Base-by-base conservation (phyloP, 1,139 yeast genomes). In the Insectozyma bohioensis region DNA sequence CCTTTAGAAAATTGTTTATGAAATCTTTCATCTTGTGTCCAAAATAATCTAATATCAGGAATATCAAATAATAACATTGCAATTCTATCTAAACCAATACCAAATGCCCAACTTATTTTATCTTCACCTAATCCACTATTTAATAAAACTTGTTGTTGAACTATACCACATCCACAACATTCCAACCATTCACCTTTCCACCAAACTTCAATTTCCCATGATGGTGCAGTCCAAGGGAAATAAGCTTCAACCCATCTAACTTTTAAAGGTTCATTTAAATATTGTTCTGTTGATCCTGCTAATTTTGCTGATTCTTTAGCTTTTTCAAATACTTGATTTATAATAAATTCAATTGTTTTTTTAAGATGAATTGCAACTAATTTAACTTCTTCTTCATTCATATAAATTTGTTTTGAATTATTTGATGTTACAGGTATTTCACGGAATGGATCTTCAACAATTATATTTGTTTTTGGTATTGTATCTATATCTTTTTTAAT, bases 151-250 rank as follows among this genome's bases (percentile, higher is more conserved):
- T 78, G 78, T 47, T 87, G 85, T 48, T 78, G 80, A 4, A 88
- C 95, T 30, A 92, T 72, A 16, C 99, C 99, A 58, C 95, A 86
- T 1, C 99, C 99, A 53, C 96, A 87, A 57, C 95, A 81, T 62
- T 92, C 99, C 26, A 92, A 69, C 98, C 98, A 94, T 47, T 90
- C 95, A 26, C 95, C 95, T 55, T 90, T 86, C 97, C 97, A 94
- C 94, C 95, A 90, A 5, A 92, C 95, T 59, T 92, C 99, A 46
- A 94, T 87, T 52, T 92, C 97, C 92, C 95, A 92, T 20, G 96
- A 86, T 5, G 99, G 99, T 1, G 95, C 80, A 2, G 99, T 92
- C 97, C 97, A 92, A 4, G 99, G 99, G 65, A 92, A 92, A 51
- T 82, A 87, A 0, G 95, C 95, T 53, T 86, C 95, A 20, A 88